phyloP scores from a whole-genome alignment of 2,329 filamentous ascomycete species.

The Microdochium trichocladiopsis region DNA sequence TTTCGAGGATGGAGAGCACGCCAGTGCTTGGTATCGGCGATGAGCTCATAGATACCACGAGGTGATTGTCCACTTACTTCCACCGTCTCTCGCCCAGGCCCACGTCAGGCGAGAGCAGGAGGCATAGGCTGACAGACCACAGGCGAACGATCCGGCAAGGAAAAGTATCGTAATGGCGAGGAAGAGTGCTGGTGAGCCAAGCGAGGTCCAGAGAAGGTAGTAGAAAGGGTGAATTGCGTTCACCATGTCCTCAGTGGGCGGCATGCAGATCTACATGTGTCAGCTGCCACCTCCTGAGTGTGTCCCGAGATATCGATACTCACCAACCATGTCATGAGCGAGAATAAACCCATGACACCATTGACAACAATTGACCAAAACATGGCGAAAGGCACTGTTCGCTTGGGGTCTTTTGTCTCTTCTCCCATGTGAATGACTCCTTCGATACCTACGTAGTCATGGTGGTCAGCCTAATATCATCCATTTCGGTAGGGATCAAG shows the following conservation, averaged over 20 bases:
- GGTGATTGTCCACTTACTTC: background rate
- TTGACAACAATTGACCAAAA: conserved; percentile 5
- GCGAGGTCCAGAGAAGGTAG: background rate
- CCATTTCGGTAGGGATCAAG: background rate
- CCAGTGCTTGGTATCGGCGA: no score
- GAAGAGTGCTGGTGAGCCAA: background rate
- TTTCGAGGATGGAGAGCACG: no score
- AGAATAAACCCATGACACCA: conserved; percentile 2
- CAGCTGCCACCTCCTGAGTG: background rate
- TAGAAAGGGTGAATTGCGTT: background rate
- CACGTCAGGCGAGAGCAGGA: background rate
- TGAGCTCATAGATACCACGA: no score
- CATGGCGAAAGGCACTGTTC: conserved; percentile 3
- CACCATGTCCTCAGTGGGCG: background rate
- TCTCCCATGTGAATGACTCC: conserved; percentile 6
- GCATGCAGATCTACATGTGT: background rate
- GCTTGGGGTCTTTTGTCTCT: conserved; percentile 5
- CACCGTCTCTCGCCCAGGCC: background rate
- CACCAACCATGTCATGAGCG: background rate
- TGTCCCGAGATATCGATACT: background rate
- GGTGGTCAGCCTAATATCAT: background rate
- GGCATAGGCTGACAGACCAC: background rate
- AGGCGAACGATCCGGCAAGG: background rate
- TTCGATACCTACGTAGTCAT: conserved; percentile 1
- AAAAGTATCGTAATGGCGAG: background rate